Percentiles rank a stretch among this genome's conserved stretches.
phyloP scores from a whole-genome alignment of 2,329 filamentous ascomycete species.

The Cadophora gregata region DNA sequence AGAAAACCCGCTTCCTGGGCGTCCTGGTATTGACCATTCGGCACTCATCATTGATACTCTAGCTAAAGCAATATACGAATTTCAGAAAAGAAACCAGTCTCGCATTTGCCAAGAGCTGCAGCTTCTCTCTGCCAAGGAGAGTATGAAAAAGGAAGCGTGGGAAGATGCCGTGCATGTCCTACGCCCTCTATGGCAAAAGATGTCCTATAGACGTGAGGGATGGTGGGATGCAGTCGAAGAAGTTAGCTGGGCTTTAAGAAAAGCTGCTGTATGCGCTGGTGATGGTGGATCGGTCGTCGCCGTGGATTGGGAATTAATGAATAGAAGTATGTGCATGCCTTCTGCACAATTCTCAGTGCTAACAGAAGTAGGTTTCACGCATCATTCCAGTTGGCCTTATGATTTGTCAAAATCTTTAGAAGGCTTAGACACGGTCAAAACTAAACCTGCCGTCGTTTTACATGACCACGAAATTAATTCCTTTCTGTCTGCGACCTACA shows the following conservation, averaged over 20 bases:
- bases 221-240: slow-evolving; percentile 67
- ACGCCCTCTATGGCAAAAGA: slow-evolving; percentile 61
- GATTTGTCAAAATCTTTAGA: slow-evolving; percentile 64
- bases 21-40: slow-evolving; percentile 58
- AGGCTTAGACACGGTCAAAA: slow-evolving; percentile 49
- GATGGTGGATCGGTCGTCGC: slow-evolving; percentile 63
- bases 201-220: slow-evolving; percentile 61
- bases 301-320: slow-evolving; percentile 70
- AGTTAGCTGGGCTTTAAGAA: slow-evolving; percentile 64
- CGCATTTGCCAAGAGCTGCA: slow-evolving; percentile 60
- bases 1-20: slow-evolving; percentile 59
- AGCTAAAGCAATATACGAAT: slow-evolving; percentile 58
- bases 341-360: slow-evolving; percentile 26
- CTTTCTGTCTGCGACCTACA: slow-evolving; percentile 60
- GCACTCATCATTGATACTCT: slow-evolving; percentile 60
- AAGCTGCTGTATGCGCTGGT: slow-evolving; percentile 58
- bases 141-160: slow-evolving; percentile 58
- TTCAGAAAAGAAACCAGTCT: slow-evolving; percentile 58
- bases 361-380: slow-evolving; percentile 55
- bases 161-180: slow-evolving; percentile 59
- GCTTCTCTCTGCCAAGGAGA: slow-evolving; percentile 62
- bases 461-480: slow-evolving; percentile 58
- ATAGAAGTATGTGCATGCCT: slow-evolving; percentile 54
- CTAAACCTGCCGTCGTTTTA: slow-evolving; percentile 57
- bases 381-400: slow-evolving; percentile 64